These are phyloP conservation scores for Pisolithus marmoratus DNA, from an alignment of 768 basidiomycete species.

Conservation along the genomic window DNA sequence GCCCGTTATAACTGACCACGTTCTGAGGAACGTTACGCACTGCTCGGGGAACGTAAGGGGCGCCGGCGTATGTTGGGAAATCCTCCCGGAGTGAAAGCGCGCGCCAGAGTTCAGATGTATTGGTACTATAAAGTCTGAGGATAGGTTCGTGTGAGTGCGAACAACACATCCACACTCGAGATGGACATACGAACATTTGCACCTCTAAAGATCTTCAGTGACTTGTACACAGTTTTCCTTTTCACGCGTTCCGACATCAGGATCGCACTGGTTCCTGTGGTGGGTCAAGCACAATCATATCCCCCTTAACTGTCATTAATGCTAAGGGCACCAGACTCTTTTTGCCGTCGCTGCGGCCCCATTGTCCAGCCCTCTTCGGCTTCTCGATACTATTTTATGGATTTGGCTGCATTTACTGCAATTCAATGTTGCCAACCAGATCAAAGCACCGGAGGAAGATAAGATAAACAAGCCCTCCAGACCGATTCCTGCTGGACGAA, in stretches of 20 bases:
- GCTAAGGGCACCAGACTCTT: conserved; percentile 19
- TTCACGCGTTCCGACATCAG: conserved; percentile 44
- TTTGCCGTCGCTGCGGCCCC: conserved; percentile 32
- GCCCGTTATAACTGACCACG: too few relatives aligned
- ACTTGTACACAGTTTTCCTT: conserved; percentile 30
- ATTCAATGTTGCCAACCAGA: conserved; percentile 42
- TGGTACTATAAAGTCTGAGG: too few relatives aligned
- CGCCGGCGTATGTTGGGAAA: too few relatives aligned
- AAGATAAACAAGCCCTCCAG: conserved; percentile 39
- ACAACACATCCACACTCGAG: too few relatives aligned
- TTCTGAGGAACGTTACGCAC: too few relatives aligned
- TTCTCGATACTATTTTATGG: conserved; percentile 33
- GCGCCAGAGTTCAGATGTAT: too few relatives aligned
- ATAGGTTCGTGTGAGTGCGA: too few relatives aligned
- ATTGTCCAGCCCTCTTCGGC: conserved; percentile 7
- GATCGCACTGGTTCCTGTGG: conserved; percentile 43
- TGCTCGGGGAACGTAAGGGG: too few relatives aligned
- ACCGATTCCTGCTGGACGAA: conserved; percentile 40
- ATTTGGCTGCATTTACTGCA: conserved; percentile 42
- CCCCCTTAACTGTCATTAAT: neutral
- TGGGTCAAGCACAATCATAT: conserved; percentile 17
- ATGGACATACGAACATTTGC: too few relatives aligned
- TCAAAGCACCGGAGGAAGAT: conserved; percentile 37
- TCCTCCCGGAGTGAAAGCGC: too few relatives aligned
- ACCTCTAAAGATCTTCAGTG: conserved; percentile 13